Evolutionary conservation across 306 rosid genomes (phyloP), one percentile per base, ranked within the genome.

Genomic region (Benincasa hispida): DNA sequence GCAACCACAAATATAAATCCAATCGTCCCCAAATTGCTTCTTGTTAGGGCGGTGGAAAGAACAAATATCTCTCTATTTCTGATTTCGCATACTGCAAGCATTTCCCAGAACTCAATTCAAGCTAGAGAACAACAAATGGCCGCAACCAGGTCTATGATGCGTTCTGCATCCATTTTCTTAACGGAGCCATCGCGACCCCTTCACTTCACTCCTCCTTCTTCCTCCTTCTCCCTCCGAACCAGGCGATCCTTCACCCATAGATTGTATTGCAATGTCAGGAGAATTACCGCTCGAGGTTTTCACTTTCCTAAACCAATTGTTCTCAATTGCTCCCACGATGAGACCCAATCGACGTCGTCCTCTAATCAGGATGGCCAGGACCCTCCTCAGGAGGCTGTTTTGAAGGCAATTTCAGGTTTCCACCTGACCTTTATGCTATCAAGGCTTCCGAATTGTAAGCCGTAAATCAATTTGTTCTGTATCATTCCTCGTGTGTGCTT

Each of bases 381-480:
- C 76, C 99, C 98, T 1, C 99, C 99, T 58, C 99, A 92, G 70
- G 96, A 94, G 78, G 96, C 95, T 61, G 86, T 94, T 48, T 85
- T 94, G 74, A 94, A 94, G 80, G 99, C 98, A 66, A 94, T 94
- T 86, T 92, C 98, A 79, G 99, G 99, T 94, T 63, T 42, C 47
- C 39, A 37, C n/a, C 58, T 6, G 25, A 37, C 37, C 25, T 19
- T 76, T 24, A 35, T 58, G 54, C 45, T 58, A 35, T 59, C 66
- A 11, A 35, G 69, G 66, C 69, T 42, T 76, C 39, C 22, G 34
- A 70, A 70, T 47, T 70, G 75, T 70, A 42, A 70, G 75, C 75
- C 57, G 8, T 27, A 28, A 50, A 28, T 72, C 57, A 47, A 70
- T 27, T 72, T 18, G 4, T 72, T 48, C 18, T 50, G 55, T 50